These are phyloP conservation scores for Trypanosoma rangeli DNA, from an alignment of 208 protist species.

Conservation along the genomic window DNA sequence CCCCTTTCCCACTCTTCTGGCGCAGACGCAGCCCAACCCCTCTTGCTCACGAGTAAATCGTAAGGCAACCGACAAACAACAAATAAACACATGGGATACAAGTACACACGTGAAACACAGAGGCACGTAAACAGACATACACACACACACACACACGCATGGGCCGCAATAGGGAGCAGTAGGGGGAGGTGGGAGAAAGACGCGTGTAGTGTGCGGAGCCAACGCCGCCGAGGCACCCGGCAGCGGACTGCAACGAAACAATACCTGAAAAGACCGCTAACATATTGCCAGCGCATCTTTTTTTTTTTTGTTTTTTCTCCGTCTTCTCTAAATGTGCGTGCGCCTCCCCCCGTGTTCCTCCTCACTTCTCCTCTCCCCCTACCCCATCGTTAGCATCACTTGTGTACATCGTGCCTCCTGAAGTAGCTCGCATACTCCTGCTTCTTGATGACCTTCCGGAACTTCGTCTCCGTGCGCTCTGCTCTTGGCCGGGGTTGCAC, in stretches of 20 bases:
- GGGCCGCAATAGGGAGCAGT: too few species aligned
- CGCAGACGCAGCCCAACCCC: neutral
- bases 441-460: slow-evolving; percentile 50
- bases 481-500: slow-evolving; percentile 40
- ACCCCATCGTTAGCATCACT: slow-evolving; percentile 35
- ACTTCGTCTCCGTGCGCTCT: slow-evolving; percentile 39
- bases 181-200: too few species aligned
- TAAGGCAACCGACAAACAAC: neutral
- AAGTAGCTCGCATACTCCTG: slow-evolving; percentile 65
- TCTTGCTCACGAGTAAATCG: neutral
- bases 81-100: neutral
- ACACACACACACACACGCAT: neutral
- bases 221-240: too few species aligned
- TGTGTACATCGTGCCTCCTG: slow-evolving; percentile 68
- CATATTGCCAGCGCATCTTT: too few species aligned
- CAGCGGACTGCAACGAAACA: too few species aligned
- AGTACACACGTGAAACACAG: neutral
- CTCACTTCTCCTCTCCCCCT: neutral
- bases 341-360: neutral
- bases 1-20: neutral
- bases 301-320: too few species aligned
- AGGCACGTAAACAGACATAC: too few species aligned
- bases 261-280: too few species aligned
- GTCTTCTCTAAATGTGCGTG: too few species aligned
- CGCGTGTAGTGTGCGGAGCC: too few species aligned